A percentile compares a stretch with the other conserved stretches of the same genome.
These are phyloP conservation scores for Globisporangium alternatum DNA, from an alignment of 352 stramenopile species.

Conservation along the genomic window DNA sequence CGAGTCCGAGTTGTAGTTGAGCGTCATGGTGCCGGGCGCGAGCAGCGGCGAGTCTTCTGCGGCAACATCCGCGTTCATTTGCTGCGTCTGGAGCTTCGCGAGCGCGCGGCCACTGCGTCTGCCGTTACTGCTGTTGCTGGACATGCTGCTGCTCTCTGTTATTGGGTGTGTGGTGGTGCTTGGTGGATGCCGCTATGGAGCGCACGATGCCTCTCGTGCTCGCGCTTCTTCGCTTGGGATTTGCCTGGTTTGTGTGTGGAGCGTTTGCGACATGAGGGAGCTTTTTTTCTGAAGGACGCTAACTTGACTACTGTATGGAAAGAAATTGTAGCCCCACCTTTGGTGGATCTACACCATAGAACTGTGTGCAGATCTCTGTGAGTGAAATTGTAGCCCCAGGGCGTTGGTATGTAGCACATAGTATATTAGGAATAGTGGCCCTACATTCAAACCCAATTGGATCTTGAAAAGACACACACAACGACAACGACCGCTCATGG, in stretches of 20 bases:
- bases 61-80: slow-evolving; percentile 17
- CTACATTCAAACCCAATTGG: neutral
- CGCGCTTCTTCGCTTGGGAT: neutral
- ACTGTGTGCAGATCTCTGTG: neutral
- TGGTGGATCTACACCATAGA: neutral
- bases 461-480: slow-evolving; percentile 6
- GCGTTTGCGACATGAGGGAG: neutral
- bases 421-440: neutral
- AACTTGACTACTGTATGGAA: neutral
- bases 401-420: neutral
- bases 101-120: slow-evolving; percentile 5
- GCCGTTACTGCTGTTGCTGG: slow-evolving; percentile 1
- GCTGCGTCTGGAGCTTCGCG: slow-evolving; percentile 22
- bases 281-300: slow-evolving; percentile 2
- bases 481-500: neutral
- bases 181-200: neutral
- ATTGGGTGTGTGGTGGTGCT: neutral
- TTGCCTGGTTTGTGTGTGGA: neutral
- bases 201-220: neutral
- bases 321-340: neutral
- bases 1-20: slow-evolving; percentile 88
- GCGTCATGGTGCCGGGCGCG: slow-evolving; percentile 35
- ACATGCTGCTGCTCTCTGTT: slow-evolving; percentile 3
- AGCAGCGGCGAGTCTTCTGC: slow-evolving; percentile 54
- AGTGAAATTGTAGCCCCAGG: too few relatives aligned